These are phyloP conservation scores for Kwoniella sp. DNA, from an alignment of 768 basidiomycete genomes.

Conservation along the genomic window DNA sequence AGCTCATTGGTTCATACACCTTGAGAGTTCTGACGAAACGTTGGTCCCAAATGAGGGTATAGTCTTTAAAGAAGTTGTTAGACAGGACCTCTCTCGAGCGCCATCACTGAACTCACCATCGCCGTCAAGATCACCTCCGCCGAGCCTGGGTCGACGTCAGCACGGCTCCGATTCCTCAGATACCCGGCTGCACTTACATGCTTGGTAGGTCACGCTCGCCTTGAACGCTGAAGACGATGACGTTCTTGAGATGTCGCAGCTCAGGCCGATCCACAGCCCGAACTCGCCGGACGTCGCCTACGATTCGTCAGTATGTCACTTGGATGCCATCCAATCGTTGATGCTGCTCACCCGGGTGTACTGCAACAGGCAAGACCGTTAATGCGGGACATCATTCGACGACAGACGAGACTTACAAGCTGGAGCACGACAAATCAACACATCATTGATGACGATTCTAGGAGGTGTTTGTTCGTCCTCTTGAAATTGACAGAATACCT, in stretches of 20 bases:
- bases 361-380: slow-evolving; percentile 2
- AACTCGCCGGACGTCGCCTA: slow-evolving; percentile 50
- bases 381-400: neutral
- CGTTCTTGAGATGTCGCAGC: slow-evolving; percentile 53
- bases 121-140: slow-evolving; percentile 55
- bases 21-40: slow-evolving; percentile 42
- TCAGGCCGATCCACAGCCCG: slow-evolving; percentile 49
- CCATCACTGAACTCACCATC: slow-evolving; percentile 27
- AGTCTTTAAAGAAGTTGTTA: slow-evolving; percentile 33
- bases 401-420: slow-evolving; percentile 35
- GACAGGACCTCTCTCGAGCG: too few species aligned
- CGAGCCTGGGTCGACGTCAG: slow-evolving; percentile 36
- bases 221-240: slow-evolving; percentile 52
- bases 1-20: slow-evolving; percentile 47
- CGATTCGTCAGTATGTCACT: neutral
- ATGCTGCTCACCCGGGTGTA: slow-evolving; percentile 28
- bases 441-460: slow-evolving; percentile 34
- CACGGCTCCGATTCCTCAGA: slow-evolving; percentile 1
- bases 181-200: slow-evolving; percentile 29
- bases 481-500: slow-evolving; percentile 53
- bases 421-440: slow-evolving; percentile 52
- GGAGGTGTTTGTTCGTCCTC: slow-evolving; percentile 38
- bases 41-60: slow-evolving; percentile 55
- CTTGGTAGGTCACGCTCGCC: slow-evolving; percentile 49
- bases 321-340: neutral